Conservation (phyloP, 1,284 basidiomycete genomes). For the Golubevia sp. region DNA sequence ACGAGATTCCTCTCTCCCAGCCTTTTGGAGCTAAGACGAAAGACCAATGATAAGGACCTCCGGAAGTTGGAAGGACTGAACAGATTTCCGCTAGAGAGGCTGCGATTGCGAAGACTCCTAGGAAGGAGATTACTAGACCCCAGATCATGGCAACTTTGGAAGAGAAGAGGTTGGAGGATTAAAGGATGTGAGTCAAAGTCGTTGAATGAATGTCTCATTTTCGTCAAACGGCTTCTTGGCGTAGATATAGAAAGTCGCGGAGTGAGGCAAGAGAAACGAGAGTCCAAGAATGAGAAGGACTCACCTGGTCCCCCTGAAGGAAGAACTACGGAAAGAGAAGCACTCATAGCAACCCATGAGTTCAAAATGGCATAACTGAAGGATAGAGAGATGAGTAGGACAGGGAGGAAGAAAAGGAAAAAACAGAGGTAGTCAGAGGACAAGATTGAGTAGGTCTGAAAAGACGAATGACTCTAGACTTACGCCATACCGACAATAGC, state of each 20-base stretch:
- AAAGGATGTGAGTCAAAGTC: background rate
- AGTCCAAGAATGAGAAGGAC: background rate
- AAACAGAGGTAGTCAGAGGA: no score
- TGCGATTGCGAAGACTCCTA: constrained; percentile 59
- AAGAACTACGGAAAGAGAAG: constrained; percentile 33
- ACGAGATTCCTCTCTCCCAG: constrained; percentile 41
- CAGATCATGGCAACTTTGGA: constrained; percentile 53
- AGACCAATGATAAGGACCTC: constrained; percentile 63
- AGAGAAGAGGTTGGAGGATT: background rate
- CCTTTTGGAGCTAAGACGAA: constrained; percentile 51
- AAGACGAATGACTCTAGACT: no score
- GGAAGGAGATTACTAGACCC: constrained; percentile 59
- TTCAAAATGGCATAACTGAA: constrained; percentile 45
- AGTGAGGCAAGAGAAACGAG: no score
- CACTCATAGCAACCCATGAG: constrained; percentile 53
- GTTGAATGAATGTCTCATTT: no score
- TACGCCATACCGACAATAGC: constrained; percentile 31
- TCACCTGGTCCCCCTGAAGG: background rate
- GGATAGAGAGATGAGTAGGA: no score
- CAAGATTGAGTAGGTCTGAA: no score
- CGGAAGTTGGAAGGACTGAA: constrained; percentile 40
- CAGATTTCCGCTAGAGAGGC: constrained; percentile 60
- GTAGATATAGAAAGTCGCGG: no score
- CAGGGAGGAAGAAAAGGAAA: no score
- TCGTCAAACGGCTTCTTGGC: no score